Percentiles rank a stretch among this genome's conserved stretches.
Evolutionary conservation across 2,329 filamentous ascomycete species (phyloP).

Genomic region (Teratosphaeria gauchensis): DNA sequence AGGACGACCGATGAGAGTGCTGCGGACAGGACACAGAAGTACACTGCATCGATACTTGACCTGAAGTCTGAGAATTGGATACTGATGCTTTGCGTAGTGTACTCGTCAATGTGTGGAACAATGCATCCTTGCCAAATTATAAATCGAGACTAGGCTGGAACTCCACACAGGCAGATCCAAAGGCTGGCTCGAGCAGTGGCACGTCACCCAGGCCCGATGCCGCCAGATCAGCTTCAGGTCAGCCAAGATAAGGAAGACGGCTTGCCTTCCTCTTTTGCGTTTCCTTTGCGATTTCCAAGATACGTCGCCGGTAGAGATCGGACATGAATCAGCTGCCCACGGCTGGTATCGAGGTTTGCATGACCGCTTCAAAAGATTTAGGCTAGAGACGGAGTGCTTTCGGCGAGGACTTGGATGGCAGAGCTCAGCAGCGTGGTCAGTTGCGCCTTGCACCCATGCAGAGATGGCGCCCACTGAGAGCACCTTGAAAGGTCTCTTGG

Average conservation of each 20-base stretch:
- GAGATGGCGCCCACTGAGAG: background rate
- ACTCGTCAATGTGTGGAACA: conserved; percentile 43
- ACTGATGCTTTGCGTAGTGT: conserved; percentile 18
- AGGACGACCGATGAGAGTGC: conserved; percentile 61
- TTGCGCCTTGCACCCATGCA: conserved; percentile 1
- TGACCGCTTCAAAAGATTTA: too few relatives aligned
- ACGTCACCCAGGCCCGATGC: background rate
- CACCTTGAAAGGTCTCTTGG: background rate
- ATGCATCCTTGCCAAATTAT: conserved; percentile 27
- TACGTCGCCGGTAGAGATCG: background rate
- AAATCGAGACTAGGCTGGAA: conserved; percentile 28
- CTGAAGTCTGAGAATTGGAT: background rate
- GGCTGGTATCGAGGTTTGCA: too few relatives aligned
- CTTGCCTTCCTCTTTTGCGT: background rate
- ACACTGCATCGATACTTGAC: conserved; percentile 2
- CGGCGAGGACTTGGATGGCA: background rate
- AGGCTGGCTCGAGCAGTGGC: background rate
- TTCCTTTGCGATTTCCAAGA: background rate
- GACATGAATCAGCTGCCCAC: too few relatives aligned
- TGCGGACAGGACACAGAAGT: conserved; percentile 61
- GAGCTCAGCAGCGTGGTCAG: background rate
- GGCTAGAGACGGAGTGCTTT: too few relatives aligned
- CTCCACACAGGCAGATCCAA: conserved; percentile 9
- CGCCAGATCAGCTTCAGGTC: conserved; percentile 1
- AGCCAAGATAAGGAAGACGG: background rate